phyloP scores from a whole-genome alignment of 768 basidiomycete species.

The Suillus occidentalis region DNA sequence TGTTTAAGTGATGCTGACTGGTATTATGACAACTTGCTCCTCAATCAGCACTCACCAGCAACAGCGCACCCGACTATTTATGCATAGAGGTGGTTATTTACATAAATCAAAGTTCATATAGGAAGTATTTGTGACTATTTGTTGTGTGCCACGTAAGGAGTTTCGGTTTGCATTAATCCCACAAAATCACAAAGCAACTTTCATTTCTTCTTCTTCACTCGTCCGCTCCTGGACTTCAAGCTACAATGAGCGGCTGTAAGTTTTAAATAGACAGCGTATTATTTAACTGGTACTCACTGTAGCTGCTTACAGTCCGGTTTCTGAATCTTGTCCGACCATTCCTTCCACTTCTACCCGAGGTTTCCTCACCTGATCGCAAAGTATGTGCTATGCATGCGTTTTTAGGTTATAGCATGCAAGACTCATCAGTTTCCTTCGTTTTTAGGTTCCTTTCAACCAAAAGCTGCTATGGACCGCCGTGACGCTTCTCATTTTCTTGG shows the following conservation, averaged over 20 bases:
- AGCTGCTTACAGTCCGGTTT: constrained; percentile 75
- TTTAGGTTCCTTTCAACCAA: constrained; percentile 95
- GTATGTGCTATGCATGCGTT: constrained; percentile 40
- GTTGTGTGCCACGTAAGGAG: constrained; percentile 8
- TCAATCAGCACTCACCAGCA: neutral
- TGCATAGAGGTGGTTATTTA: too few species aligned
- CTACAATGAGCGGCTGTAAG: constrained; percentile 81
- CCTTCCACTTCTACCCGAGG: constrained; percentile 94
- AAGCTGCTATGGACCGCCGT: constrained; percentile 99
- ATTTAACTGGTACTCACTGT: constrained; percentile 7
- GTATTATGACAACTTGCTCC: neutral
- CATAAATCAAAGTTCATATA: neutral
- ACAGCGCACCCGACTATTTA: neutral
- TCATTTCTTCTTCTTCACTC: constrained; percentile 3
- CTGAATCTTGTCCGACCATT: constrained; percentile 98
- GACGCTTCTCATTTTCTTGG: constrained; percentile 98
- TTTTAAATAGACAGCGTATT: constrained; percentile 17
- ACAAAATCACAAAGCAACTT: constrained; percentile 6
- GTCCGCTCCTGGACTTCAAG: constrained; percentile 24
- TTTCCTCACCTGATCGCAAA: constrained; percentile 97
- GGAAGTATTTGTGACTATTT: neutral
- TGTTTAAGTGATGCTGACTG: neutral
- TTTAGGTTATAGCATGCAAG: constrained; percentile 3
- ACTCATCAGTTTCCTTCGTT: constrained; percentile 8
- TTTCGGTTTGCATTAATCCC: constrained; percentile 4